phyloP scores from a whole-genome alignment of 192 early-diverging fungal genomes.

The Thoreauomyces humboldtii region DNA sequence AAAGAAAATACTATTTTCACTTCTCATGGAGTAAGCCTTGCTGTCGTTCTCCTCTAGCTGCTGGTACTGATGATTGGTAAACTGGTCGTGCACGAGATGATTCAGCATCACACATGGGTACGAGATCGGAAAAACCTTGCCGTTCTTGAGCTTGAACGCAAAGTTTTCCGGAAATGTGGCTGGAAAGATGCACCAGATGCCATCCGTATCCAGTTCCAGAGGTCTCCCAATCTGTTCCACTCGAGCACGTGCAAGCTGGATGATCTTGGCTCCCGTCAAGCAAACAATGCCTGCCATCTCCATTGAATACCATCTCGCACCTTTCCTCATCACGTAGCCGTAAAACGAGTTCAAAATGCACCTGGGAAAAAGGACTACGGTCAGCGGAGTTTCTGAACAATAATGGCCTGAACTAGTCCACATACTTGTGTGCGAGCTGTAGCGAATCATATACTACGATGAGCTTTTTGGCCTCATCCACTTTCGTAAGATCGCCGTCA shows the following conservation, averaged over 20 bases:
- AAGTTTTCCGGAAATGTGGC: constrained; percentile 91
- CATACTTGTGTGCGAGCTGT: constrained; percentile 95
- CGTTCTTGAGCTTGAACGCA: constrained; percentile 75
- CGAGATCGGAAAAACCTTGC: constrained; percentile 80
- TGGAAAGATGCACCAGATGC: constrained; percentile 98
- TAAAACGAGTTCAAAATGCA: constrained; percentile 83
- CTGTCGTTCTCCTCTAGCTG: constrained; percentile 57
- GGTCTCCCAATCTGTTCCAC: constrained; percentile 93
- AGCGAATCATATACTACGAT: constrained; percentile 96
- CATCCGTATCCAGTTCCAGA: constrained; percentile 97
- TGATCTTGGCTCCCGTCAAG: constrained; percentile 92
- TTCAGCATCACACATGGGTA: constrained; percentile 99
- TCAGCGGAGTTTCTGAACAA: too few species aligned
- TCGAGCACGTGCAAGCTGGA: constrained; percentile 90
- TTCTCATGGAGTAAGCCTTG: constrained; percentile 62
- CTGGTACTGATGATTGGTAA: constrained; percentile 98
- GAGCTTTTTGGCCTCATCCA: constrained; percentile 86
- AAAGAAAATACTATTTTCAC: constrained; percentile 97
- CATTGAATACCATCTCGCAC: constrained; percentile 96
- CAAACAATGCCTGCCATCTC: constrained; percentile 99
- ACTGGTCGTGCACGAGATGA: constrained; percentile 91
- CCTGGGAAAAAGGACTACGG: constrained; percentile 16
- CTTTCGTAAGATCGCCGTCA: constrained; percentile 61
- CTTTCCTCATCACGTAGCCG: constrained; percentile 99
- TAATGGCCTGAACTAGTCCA: too few species aligned